A percentile compares a stretch with the other conserved stretches of the same genome.
phyloP scores from a whole-genome alignment of 768 basidiomycete species.

The Agrocybe chaxingu region DNA sequence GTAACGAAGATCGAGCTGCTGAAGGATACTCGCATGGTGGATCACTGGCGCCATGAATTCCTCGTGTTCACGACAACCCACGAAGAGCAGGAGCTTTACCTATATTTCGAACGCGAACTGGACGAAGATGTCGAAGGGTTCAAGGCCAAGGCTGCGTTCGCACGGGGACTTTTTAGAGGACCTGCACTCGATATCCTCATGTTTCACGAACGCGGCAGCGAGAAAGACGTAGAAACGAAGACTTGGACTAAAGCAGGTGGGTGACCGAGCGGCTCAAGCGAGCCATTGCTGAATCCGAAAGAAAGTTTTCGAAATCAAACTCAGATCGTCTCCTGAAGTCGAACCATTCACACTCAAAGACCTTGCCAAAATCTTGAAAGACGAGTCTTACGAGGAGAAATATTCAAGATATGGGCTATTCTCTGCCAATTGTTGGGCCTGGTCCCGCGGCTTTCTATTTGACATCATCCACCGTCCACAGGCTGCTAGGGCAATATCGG shows the following conservation, averaged over 20 bases:
- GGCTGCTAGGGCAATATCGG: not conserved
- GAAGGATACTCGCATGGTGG: not conserved
- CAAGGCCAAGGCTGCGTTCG: not conserved
- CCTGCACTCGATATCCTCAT: not conserved
- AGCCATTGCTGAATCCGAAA: not conserved
- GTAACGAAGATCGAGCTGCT: constrained; percentile 1
- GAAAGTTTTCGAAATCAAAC: not conserved
- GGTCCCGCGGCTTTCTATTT: constrained; percentile 1
- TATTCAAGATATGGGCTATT: not conserved
- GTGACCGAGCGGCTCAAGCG: not conserved
- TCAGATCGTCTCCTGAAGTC: not conserved
- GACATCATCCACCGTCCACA: not conserved
- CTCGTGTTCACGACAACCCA: constrained; percentile 1
- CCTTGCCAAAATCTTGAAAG: not conserved
- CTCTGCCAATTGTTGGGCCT: constrained; percentile 4
- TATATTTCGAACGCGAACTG: constrained; percentile 1
- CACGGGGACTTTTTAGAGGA: not conserved
- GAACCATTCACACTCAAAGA: not conserved
- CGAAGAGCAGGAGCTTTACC: not conserved
- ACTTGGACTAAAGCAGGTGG: not conserved
- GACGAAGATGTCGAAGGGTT: not conserved
- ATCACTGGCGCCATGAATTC: constrained; percentile 2
- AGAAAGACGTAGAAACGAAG: not conserved
- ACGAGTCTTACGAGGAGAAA: not conserved
- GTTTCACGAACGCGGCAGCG: not conserved